Base-by-base conservation (phyloP, 192 early-diverging fungal species). In the Podochytrium sp. region DNA sequence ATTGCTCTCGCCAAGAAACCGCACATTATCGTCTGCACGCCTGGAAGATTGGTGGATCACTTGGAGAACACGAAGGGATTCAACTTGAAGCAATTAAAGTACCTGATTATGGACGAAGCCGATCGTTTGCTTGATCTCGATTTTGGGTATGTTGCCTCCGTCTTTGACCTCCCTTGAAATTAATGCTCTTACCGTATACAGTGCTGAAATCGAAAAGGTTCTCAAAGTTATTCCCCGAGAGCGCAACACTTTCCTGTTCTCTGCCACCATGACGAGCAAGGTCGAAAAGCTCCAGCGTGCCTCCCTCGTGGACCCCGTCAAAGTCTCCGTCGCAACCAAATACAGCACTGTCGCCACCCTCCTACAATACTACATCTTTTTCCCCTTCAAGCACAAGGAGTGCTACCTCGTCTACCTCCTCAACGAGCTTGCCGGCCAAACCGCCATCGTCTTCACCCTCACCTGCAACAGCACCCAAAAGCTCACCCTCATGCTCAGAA, bases 21-120 rank as follows among this genome's bases (percentile, higher is more conserved):
- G 7, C 97, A 99, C 75, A 84, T 99, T 25, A 86, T 99, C 27
- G 91, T 99, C 49, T 95, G 94, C 76, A 99, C 97, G 1, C 97
- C 97, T 12, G 97, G 97, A 16, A 90, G 97, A 55, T 77, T 99
- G 71, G 91, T 95, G 61, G 97, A 98, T 78, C 97, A 98, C 74
- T 78, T 99, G 73, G 95, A 99, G 79, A 98, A 99, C 83, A 99
- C 97, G 20, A 99, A 99, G 74, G 97, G 97, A 25, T 99, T 99
- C 74, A 93, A 91, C 51, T 82, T 99, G 79, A 89, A 92, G 53
- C 88, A 89, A 39, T 79, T 99, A 20, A 97, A 97, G 81, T 97
- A 95, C 76, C 80, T 99, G 81, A 90, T 98, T 41, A 89, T 96
- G 90, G 94, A 96, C 69, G 95, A 96, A 83, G 94, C 95, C 0